phyloP scores from a whole-genome alignment of 805 yeast genomes.

The Candida arabinofermentans region DNA sequence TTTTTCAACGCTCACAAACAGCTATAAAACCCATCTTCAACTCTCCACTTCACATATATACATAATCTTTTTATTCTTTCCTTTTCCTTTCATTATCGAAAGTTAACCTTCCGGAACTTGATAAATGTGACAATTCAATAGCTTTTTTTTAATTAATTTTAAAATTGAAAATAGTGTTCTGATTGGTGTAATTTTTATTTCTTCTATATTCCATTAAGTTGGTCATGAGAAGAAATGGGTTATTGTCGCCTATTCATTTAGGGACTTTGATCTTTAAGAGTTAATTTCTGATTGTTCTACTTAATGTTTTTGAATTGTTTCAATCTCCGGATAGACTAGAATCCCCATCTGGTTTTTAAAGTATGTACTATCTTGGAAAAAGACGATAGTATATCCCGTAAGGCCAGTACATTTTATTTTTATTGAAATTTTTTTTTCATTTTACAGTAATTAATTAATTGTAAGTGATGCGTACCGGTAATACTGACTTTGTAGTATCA shows the following conservation, averaged over 20 bases:
- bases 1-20: too few species aligned
- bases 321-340: slow-evolving; percentile 27
- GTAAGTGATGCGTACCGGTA: too few species aligned
- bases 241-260: slow-evolving; percentile 33
- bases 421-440: too few species aligned
- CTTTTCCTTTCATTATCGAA: slow-evolving; percentile 23
- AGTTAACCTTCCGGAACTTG: slow-evolving; percentile 26
- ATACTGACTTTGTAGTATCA: too few species aligned
- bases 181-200: slow-evolving; percentile 6
- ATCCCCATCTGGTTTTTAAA: slow-evolving; percentile 22
- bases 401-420: slow-evolving; percentile 27
- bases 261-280: slow-evolving; percentile 22
- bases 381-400: slow-evolving; percentile 33
- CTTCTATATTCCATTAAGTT: too few species aligned
- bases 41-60: slow-evolving; percentile 10
- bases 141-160: slow-evolving; percentile 13
- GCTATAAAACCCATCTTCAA: slow-evolving; percentile 10
- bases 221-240: slow-evolving; percentile 6
- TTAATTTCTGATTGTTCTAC: slow-evolving; percentile 1
- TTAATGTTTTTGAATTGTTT: slow-evolving; percentile 27
- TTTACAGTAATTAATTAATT: too few species aligned
- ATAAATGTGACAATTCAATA: slow-evolving; percentile 26
- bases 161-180: slow-evolving; percentile 5
- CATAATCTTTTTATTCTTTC: background rate
- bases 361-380: slow-evolving; percentile 21